These are phyloP conservation scores for Xylaria longipes DNA, from an alignment of 495 filamentous ascomycete genomes.

Conservation along the genomic window DNA sequence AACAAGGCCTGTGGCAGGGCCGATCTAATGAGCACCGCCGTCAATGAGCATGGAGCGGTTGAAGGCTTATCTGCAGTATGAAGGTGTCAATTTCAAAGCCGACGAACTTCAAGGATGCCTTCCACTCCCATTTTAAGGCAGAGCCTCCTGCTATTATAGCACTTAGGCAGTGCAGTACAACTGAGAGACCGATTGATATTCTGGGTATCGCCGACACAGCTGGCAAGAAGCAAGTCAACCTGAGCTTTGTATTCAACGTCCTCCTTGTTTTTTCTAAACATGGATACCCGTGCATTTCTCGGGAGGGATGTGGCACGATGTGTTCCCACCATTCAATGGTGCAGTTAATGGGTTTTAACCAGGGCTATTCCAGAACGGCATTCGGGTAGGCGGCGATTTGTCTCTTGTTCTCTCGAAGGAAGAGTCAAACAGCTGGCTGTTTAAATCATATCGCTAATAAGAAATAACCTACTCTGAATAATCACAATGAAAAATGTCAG, in stretches of 20 bases:
- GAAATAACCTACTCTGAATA: too few relatives aligned
- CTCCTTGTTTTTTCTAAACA: slow-evolving; percentile 48
- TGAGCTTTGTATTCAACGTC: slow-evolving; percentile 35
- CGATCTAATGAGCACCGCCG: slow-evolving; percentile 35
- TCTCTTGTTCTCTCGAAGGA: slow-evolving; percentile 26
- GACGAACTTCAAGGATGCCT: slow-evolving; percentile 39
- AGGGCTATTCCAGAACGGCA: slow-evolving; percentile 34
- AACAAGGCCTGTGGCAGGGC: slow-evolving; percentile 39
- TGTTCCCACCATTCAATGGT: slow-evolving; percentile 28
- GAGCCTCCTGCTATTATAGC: slow-evolving; percentile 43
- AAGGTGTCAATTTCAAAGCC: neutral
- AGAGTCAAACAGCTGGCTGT: slow-evolving; percentile 11
- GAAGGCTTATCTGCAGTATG: neutral
- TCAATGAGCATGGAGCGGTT: slow-evolving; percentile 39
- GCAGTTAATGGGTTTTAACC: slow-evolving; percentile 14
- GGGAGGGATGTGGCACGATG: slow-evolving; percentile 43
- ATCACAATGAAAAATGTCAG: too few relatives aligned
- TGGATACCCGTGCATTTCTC: slow-evolving; percentile 43
- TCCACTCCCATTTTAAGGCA: slow-evolving; percentile 43
- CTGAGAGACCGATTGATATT: slow-evolving; percentile 29
- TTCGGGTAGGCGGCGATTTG: slow-evolving; percentile 45
- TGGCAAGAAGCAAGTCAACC: slow-evolving; percentile 30
- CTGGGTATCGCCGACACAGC: neutral
- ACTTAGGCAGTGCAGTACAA: slow-evolving; percentile 33
- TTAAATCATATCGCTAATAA: too few relatives aligned